Evolutionary conservation across 2,329 filamentous ascomycete species (phyloP), one percentile per base, ranked within the genome.

Genomic region (Pestalotiopsis sp.): DNA sequence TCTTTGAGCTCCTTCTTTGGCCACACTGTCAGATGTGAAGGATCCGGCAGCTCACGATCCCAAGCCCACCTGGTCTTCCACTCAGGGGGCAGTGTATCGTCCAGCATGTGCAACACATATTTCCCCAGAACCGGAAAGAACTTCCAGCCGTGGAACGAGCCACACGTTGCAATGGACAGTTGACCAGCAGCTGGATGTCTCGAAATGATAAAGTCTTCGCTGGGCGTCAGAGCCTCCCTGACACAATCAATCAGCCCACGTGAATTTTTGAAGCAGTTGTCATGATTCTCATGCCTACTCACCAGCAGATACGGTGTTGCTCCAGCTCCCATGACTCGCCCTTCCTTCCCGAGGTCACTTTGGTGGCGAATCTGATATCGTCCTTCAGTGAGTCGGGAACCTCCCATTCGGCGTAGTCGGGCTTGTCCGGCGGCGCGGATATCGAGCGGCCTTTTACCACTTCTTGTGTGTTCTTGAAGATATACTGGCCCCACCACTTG

Each of bases 251-350:
- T 27, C 9, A 67, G 66, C 56, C 4, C 60, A 56, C 57, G 14
- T n/a, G 25, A 20, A 27, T 38, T 38, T 4, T 1, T 9, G 17
- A 41, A 4, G 12, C 25, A 4, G 13, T 40, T 41, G 17, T n/a
- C 31, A 9, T 2, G 6, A 31, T 4, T 45, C 23, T 20, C 7
- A 3, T 13, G 27, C 6, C 7, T 57, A 79, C 86, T 77, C 77
- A 91, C 90, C 90, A 92, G 83, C 90, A 92, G 69, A 92, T 88
- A 4, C 90, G 84, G 74, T 90, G 86, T 74, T 90, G 87, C 67
- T 86, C 85, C 78, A 90, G 85, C 70, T 87, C 84, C 88, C 87
- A 91, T 57, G 79, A 75, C 13, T 82, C 83, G 36, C 85, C 85
- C 25, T 85, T 84, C 61, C 84, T 83, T 7, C 89, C 90, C 71